Evolutionary conservation across 2,329 filamentous ascomycete species (phyloP).

Genomic region (Colletotrichum horii): DNA sequence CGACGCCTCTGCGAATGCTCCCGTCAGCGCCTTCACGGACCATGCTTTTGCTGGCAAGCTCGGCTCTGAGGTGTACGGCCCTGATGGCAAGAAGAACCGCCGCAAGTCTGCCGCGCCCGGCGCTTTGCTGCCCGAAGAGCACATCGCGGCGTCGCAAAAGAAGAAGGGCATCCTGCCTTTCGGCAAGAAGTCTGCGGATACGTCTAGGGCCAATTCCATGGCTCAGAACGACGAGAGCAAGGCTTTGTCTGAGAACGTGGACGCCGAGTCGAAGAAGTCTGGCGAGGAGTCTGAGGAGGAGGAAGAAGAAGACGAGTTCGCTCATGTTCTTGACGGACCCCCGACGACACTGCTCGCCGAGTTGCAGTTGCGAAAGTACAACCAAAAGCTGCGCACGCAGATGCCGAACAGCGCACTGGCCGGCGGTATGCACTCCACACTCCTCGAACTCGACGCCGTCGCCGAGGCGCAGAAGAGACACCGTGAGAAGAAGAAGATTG

Average conservation of each 20-base stretch:
- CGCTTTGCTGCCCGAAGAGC: conserved; percentile 25
- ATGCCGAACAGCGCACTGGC: conserved; percentile 67
- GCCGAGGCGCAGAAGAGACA: conserved; percentile 82
- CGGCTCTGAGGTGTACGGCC: conserved; percentile 76
- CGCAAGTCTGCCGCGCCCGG: conserved; percentile 36
- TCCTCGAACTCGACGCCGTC: conserved; percentile 89
- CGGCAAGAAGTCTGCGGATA: conserved; percentile 39
- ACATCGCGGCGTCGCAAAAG: conserved; percentile 35
- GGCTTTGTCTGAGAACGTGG: conserved; percentile 26
- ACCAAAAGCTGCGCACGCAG: conserved; percentile 80
- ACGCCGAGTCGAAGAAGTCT: conserved; percentile 31
- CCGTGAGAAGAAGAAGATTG: conserved; percentile 76
- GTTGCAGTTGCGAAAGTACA: conserved; percentile 86
- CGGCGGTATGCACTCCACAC: conserved; percentile 86
- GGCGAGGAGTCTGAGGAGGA: conserved; percentile 38
- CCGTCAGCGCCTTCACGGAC: conserved; percentile 90
- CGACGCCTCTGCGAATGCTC: conserved; percentile 85
- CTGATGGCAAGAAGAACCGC: conserved; percentile 51
- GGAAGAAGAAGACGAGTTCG: conserved; percentile 37
- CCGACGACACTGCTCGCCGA: conserved; percentile 94
- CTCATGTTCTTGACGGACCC: conserved; percentile 59
- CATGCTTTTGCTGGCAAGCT: conserved; percentile 81
- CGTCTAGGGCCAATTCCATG: conserved; percentile 9
- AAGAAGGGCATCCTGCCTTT: conserved; percentile 56
- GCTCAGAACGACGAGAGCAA: conserved; percentile 26